Evolutionary conservation across 257 asterid species (phyloP).

Genomic region (Linaria vulgaris): DNA sequence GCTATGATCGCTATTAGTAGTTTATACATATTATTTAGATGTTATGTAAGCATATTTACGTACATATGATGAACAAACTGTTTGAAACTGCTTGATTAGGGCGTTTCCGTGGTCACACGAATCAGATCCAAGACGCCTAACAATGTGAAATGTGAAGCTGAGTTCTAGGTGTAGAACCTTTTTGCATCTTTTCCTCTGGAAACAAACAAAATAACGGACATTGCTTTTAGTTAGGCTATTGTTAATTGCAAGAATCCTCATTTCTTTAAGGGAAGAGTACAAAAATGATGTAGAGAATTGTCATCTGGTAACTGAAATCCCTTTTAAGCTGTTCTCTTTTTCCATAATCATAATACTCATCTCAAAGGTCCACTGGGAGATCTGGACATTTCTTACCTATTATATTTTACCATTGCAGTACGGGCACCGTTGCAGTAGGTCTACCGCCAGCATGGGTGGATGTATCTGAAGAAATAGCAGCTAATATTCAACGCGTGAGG

Average conservation of each 20-base stretch:
- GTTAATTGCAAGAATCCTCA: not conserved
- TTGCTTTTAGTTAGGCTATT: conserved; percentile 5
- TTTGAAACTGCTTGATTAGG: no score
- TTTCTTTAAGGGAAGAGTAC: not conserved
- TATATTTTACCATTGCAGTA: conserved; percentile 42
- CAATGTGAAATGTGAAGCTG: no score
- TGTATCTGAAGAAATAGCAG: conserved; percentile 87
- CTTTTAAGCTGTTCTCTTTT: conserved; percentile 2
- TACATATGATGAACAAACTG: no score
- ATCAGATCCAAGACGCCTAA: no score
- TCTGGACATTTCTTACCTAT: conserved; percentile 1
- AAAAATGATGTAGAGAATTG: conserved; percentile 1
- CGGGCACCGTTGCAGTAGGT: conserved; percentile 86
- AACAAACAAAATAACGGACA: conserved; percentile 1
- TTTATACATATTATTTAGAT: not conserved
- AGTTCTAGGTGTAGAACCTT: not conserved
- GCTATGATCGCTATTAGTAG: not conserved
- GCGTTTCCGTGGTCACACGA: no score
- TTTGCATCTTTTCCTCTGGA: not conserved
- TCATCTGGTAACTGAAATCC: conserved; percentile 16
- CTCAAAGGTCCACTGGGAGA: conserved; percentile 8
- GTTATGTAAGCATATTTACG: no score
- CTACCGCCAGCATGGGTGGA: conserved; percentile 99
- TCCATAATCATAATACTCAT: conserved; percentile 4
- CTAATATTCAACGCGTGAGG: conserved; percentile 72